A percentile compares a stretch with the other conserved stretches of the same genome.
Conservation (phyloP, 352 stramenopile species). For the Aphanomyces euteiches region DNA sequence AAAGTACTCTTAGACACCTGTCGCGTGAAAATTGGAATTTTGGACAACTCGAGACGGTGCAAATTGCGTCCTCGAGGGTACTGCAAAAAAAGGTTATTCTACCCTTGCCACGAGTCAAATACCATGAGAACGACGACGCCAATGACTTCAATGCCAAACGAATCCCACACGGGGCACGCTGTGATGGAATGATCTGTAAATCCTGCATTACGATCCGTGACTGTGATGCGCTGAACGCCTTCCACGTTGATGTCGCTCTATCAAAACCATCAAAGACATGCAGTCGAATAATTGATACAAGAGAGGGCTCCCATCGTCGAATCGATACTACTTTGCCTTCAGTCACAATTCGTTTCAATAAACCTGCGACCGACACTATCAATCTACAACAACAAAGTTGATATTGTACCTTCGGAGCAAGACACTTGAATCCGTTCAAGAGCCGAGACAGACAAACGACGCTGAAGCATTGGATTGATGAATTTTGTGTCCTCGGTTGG, state of each 20-base stretch:
- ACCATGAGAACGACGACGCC: conserved; percentile 65
- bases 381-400: neutral
- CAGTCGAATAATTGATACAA: neutral
- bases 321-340: conserved; percentile 24
- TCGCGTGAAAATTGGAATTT: conserved; percentile 30
- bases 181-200: conserved; percentile 64
- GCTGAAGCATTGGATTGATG: conserved; percentile 35
- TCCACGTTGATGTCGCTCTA: conserved; percentile 10
- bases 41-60: conserved; percentile 27
- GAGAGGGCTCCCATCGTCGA: conserved; percentile 13
- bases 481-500: conserved; percentile 38
- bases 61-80: conserved; percentile 23
- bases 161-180: conserved; percentile 67
- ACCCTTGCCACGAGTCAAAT: conserved; percentile 1
- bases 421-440: conserved; percentile 15
- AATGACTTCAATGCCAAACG: conserved; percentile 55
- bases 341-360: conserved; percentile 25
- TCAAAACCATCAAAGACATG: conserved; percentile 4
- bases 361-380: conserved; percentile 3
- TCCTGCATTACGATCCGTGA: conserved; percentile 42
- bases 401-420: conserved; percentile 20
- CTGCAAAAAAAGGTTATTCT: conserved; percentile 5
- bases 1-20: conserved; percentile 30
- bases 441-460: conserved; percentile 20
- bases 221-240: conserved; percentile 25